Percentiles rank a stretch among this genome's conserved stretches.
Evolutionary conservation across 2,329 filamentous ascomycete species (phyloP).

Genomic region (Aschersonia sp.): DNA sequence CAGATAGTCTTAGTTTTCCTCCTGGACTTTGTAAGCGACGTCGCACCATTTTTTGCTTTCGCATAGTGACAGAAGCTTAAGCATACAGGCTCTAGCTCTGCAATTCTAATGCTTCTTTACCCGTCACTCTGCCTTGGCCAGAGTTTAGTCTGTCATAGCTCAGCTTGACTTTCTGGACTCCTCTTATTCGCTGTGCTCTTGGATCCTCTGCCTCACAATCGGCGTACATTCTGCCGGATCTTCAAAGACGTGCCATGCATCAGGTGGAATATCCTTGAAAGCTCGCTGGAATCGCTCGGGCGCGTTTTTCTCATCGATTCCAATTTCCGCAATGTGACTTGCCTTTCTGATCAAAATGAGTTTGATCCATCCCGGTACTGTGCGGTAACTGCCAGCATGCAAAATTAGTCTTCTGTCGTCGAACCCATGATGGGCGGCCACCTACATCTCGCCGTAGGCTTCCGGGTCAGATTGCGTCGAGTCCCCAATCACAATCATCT

Average conservation of each 20-base stretch:
- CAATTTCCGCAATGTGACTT: slow-evolving; percentile 52
- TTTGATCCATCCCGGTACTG: slow-evolving; percentile 61
- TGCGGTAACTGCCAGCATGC: slow-evolving; percentile 32
- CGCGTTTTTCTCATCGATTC: slow-evolving; percentile 62
- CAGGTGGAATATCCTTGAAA: slow-evolving; percentile 58
- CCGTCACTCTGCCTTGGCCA: too few relatives aligned
- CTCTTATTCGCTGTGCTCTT: neutral
- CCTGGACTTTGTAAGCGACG: too few relatives aligned
- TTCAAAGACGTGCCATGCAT: slow-evolving; percentile 72
- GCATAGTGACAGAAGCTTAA: too few relatives aligned
- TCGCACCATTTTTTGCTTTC: too few relatives aligned
- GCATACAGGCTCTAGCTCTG: too few relatives aligned
- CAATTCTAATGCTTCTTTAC: too few relatives aligned
- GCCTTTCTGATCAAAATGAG: slow-evolving; percentile 81
- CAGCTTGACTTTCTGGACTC: neutral
- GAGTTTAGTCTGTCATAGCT: neutral
- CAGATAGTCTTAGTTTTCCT: too few relatives aligned
- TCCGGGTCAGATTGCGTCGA: slow-evolving; percentile 88
- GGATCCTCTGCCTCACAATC: slow-evolving; percentile 13
- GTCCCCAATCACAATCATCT: slow-evolving; percentile 77
- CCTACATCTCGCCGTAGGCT: slow-evolving; percentile 68
- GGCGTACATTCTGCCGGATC: slow-evolving; percentile 50
- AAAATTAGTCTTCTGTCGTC: slow-evolving; percentile 4
- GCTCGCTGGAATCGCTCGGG: slow-evolving; percentile 67
- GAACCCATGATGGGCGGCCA: slow-evolving; percentile 2